phyloP scores from a whole-genome alignment of 306 rosid genomes.

The Hippophae rhamnoides region DNA sequence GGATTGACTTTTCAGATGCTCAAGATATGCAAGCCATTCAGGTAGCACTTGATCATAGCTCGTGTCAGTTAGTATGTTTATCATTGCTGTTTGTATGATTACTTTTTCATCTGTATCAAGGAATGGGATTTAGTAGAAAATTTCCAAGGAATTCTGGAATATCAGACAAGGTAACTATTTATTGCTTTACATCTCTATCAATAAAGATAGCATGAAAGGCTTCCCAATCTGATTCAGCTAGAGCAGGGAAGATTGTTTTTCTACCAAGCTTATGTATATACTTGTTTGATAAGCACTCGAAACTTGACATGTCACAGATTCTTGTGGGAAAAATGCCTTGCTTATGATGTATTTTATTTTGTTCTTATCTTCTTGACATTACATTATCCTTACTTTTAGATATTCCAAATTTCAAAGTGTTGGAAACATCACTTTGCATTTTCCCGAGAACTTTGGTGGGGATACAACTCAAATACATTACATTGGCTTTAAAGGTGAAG shows the following conservation, averaged over 20 bases:
- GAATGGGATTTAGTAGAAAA: constrained; percentile 99
- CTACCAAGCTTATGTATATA: not conserved
- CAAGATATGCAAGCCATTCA: constrained; percentile 93
- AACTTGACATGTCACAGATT: constrained; percentile 1
- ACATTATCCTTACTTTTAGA: constrained; percentile 27
- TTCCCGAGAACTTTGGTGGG: constrained; percentile 81
- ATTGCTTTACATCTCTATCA: constrained; percentile 9
- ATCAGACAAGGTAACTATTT: constrained; percentile 79
- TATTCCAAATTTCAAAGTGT: constrained; percentile 93
- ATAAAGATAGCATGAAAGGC: constrained; percentile 2
- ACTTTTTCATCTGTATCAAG: constrained; percentile 30
- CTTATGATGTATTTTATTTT: constrained; percentile 6
- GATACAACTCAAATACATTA: constrained; percentile 75
- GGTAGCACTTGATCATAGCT: constrained; percentile 37
- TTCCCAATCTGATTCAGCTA: not conserved
- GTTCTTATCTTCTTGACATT: constrained; percentile 11
- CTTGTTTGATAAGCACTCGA: not conserved
- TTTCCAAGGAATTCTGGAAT: constrained; percentile 86
- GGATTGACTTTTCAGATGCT: constrained; percentile 97
- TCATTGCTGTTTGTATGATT: constrained; percentile 18
- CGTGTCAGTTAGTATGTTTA: constrained; percentile 22
- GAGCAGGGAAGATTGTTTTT: not conserved
- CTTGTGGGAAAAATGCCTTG: not conserved
- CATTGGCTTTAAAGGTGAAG: constrained; percentile 96
- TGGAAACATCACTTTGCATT: constrained; percentile 85